Evolutionary conservation across 1,284 basidiomycete genomes (phyloP).

Genomic region (Cerrena zonata): DNA sequence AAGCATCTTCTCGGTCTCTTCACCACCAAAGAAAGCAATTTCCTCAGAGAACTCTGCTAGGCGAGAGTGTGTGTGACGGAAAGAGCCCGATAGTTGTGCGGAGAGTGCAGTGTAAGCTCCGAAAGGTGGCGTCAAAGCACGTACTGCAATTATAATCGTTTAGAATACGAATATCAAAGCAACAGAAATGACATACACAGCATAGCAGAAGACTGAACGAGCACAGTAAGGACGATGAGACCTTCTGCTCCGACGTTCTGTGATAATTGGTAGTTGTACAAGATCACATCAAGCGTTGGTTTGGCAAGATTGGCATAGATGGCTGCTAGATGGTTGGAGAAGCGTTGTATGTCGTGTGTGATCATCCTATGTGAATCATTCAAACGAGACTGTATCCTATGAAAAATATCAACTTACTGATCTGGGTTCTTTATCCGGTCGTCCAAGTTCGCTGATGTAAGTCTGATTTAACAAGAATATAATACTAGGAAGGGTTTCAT

Average conservation of each 20-base stretch:
- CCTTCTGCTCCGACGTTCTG: constrained; percentile 94
- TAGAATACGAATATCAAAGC: background rate
- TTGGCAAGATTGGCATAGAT: constrained; percentile 94
- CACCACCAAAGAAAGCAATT: constrained; percentile 88
- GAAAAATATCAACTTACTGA: constrained; percentile 50
- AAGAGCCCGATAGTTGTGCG: constrained; percentile 81
- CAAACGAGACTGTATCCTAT: background rate
- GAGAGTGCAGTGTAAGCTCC: constrained; percentile 83
- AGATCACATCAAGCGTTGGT: constrained; percentile 85
- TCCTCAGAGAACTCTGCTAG: constrained; percentile 92
- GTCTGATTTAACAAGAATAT: background rate
- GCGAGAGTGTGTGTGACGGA: constrained; percentile 91
- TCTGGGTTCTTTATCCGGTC: constrained; percentile 96
- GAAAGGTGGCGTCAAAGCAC: constrained; percentile 87
- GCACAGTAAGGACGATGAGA: constrained; percentile 75
- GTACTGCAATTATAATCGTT: constrained; percentile 43
- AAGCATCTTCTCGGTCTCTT: constrained; percentile 87
- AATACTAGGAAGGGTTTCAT: constrained; percentile 1
- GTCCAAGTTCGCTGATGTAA: constrained; percentile 70
- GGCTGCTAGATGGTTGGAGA: constrained; percentile 85
- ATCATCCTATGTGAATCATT: constrained; percentile 64
- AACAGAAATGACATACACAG: constrained; percentile 51
- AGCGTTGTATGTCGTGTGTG: constrained; percentile 91
- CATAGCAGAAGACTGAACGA: constrained; percentile 79
- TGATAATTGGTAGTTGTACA: constrained; percentile 95